Conservation (phyloP, 768 basidiomycete species). For the Kwoniella heveanensis region DNA sequence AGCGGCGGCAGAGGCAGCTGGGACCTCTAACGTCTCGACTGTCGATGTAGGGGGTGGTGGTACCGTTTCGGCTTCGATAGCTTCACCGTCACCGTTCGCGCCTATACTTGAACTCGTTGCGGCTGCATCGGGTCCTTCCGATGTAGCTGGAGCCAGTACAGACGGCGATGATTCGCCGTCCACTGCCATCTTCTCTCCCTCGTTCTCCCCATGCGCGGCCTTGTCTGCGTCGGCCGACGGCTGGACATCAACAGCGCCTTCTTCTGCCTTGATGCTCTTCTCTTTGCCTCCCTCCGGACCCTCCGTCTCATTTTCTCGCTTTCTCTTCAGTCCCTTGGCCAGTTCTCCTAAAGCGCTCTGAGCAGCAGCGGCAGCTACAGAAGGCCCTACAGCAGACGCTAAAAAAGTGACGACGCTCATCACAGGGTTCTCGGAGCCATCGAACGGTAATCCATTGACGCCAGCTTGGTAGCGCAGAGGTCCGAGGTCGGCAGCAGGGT, state of each 20-base stretch:
- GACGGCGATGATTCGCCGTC: slow-evolving; percentile 54
- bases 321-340: slow-evolving; percentile 63
- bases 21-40: not conserved
- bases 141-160: not conserved
- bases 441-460: slow-evolving; percentile 73
- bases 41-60: not conserved
- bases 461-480: slow-evolving; percentile 49
- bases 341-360: slow-evolving; percentile 83
- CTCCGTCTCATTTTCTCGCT: slow-evolving; percentile 43
- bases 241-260: too few relatives aligned
- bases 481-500: slow-evolving; percentile 48
- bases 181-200: slow-evolving; percentile 59
- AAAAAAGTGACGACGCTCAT: slow-evolving; percentile 98
- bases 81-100: slow-evolving; percentile 17
- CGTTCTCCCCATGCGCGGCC: slow-evolving; percentile 23
- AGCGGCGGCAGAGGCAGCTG: not conserved
- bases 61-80: slow-evolving; percentile 8
- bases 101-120: not conserved
- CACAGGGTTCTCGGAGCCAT: slow-evolving; percentile 94
- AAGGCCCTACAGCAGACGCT: slow-evolving; percentile 78
- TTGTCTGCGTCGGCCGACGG: slow-evolving; percentile 1
- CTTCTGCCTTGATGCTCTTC: slow-evolving; percentile 27
- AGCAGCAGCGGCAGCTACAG: slow-evolving; percentile 90
- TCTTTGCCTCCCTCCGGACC: slow-evolving; percentile 29
- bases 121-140: not conserved